phyloP scores from a whole-genome alignment of 768 basidiomycete species.

The Auriscalpium vulgare region DNA sequence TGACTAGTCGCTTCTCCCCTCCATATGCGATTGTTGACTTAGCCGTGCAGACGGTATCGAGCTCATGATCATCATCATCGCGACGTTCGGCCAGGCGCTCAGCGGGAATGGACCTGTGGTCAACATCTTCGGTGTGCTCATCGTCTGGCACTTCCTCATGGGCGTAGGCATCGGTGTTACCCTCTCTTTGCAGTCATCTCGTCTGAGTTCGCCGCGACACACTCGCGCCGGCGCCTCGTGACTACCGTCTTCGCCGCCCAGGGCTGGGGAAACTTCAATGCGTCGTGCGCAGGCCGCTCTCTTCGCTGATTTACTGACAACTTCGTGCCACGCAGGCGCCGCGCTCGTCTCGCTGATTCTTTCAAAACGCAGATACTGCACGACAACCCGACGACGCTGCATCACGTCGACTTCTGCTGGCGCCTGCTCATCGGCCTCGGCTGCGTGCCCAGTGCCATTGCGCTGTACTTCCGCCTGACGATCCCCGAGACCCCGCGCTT shows the following conservation, averaged over 20 bases:
- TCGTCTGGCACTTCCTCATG: constrained; percentile 81
- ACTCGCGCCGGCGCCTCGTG: constrained; percentile 80
- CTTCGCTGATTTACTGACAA: neutral
- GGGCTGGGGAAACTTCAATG: constrained; percentile 81
- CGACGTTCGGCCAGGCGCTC: constrained; percentile 73
- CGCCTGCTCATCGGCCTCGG: constrained; percentile 85
- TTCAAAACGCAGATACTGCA: constrained; percentile 58
- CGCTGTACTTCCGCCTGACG: constrained; percentile 88
- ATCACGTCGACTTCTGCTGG: constrained; percentile 72
- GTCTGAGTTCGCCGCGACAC: constrained; percentile 79
- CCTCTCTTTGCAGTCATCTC: constrained; percentile 81
- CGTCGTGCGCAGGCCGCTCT: constrained; percentile 14
- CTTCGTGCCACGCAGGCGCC: constrained; percentile 37
- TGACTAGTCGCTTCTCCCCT: constrained; percentile 18
- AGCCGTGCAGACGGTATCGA: constrained; percentile 52
- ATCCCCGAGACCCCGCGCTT: constrained; percentile 89
- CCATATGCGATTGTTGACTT: neutral
- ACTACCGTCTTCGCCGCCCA: constrained; percentile 80
- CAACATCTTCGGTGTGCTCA: constrained; percentile 63
- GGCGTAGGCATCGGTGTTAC: constrained; percentile 83
- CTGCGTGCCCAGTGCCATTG: constrained; percentile 70
- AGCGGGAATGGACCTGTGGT: constrained; percentile 61
- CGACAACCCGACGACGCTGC: constrained; percentile 28
- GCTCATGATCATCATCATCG: constrained; percentile 75
- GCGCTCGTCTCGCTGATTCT: constrained; percentile 57